These are phyloP conservation scores for Lagenidium giganteum DNA, from an alignment of 352 stramenopile species.

Conservation along the genomic window DNA sequence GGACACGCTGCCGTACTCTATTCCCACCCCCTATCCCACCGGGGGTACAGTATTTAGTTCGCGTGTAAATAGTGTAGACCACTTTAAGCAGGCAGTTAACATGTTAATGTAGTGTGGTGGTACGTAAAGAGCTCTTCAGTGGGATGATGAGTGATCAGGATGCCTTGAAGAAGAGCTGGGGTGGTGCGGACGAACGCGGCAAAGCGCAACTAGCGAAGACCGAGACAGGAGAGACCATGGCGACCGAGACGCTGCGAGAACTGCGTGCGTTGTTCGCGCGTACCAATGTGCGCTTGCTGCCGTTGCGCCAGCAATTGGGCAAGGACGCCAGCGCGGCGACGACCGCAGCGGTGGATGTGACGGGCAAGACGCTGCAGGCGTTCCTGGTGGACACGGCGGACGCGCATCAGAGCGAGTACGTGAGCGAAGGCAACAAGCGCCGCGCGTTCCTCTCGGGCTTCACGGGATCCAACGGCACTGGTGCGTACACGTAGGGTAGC, in stretches of 20 bases:
- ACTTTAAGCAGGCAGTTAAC: too few relatives aligned
- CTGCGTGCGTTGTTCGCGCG: conserved; percentile 56
- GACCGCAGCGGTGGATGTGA: conserved; percentile 18
- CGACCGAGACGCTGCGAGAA: conserved; percentile 55
- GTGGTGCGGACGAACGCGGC: too few relatives aligned
- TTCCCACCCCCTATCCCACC: too few relatives aligned
- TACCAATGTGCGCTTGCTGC: conserved; percentile 59
- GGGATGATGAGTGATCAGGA: too few relatives aligned
- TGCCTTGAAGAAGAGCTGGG: too few relatives aligned
- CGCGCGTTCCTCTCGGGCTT: conserved; percentile 96
- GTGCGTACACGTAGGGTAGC: conserved; percentile 13
- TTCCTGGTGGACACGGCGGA: conserved; percentile 96
- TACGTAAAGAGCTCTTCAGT: too few relatives aligned
- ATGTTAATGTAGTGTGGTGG: too few relatives aligned
- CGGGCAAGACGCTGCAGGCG: conserved; percentile 61
- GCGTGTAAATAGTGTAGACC: too few relatives aligned
- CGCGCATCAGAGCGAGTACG: conserved; percentile 98
- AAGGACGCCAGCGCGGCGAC: conserved; percentile 23
- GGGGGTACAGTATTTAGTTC: too few relatives aligned
- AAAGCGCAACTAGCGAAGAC: conserved; percentile 1
- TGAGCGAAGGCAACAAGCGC: conserved; percentile 93
- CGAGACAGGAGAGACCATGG: conserved; percentile 12
- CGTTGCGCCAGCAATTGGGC: conserved; percentile 47
- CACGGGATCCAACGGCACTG: conserved; percentile 95
- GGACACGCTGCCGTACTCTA: background rate